A percentile compares a stretch with the other conserved stretches of the same genome.
Evolutionary conservation across 2,329 filamentous ascomycete genomes (phyloP).

Genomic region (Colletotrichum sojae): DNA sequence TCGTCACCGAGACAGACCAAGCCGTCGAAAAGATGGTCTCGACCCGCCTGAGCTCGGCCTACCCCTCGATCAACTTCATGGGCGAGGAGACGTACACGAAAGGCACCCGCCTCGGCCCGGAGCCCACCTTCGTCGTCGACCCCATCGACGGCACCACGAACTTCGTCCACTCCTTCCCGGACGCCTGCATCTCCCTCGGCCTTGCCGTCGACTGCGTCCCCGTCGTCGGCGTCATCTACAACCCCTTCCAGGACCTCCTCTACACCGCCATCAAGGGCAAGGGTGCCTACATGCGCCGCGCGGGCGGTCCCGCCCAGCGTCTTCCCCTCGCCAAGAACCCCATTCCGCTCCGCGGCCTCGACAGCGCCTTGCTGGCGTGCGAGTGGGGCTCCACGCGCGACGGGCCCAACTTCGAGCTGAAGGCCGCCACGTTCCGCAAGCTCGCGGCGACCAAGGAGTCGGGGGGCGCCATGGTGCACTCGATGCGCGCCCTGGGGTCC

Average conservation of each 20-base stretch:
- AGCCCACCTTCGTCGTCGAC: constrained; percentile 85
- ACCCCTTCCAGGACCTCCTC: constrained; percentile 79
- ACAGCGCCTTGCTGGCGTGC: constrained; percentile 74
- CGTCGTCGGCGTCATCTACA: constrained; percentile 82
- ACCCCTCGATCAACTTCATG: constrained; percentile 75
- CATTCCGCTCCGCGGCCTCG: constrained; percentile 72
- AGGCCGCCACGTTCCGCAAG: constrained; percentile 75
- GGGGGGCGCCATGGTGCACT: constrained; percentile 84
- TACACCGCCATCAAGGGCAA: constrained; percentile 78
- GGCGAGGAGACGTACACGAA: constrained; percentile 84
- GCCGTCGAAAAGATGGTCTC: constrained; percentile 76
- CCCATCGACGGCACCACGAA: constrained; percentile 88
- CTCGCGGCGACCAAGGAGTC: constrained; percentile 70
- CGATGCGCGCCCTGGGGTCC: constrained; percentile 77
- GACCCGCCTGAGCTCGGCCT: constrained; percentile 63
- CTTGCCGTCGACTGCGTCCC: constrained; percentile 75
- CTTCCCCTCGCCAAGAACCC: constrained; percentile 62
- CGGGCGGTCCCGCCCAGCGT: constrained; percentile 52
- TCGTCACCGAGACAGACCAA: constrained; percentile 78
- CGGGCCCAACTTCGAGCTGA: constrained; percentile 80
- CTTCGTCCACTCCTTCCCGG: constrained; percentile 83
- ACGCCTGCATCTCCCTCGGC: constrained; percentile 83
- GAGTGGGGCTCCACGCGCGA: constrained; percentile 81
- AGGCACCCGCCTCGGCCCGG: constrained; percentile 72
- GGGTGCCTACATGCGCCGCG: constrained; percentile 73